Base-by-base conservation (phyloP, 495 filamentous ascomycete species). In the Neurospora sp. region DNA sequence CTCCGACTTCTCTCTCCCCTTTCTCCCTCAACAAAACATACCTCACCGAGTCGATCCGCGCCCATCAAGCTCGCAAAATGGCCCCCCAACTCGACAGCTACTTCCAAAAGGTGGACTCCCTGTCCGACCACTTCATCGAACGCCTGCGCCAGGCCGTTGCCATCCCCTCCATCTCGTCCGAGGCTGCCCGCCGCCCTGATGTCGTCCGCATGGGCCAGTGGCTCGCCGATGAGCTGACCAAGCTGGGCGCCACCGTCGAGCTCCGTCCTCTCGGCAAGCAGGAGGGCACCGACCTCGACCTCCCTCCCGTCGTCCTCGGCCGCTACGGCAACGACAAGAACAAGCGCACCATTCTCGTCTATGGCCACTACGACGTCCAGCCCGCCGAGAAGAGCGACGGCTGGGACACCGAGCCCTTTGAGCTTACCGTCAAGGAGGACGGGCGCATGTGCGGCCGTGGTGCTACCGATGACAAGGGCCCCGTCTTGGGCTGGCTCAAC, bases 341-440 rank as follows among this genome's bases (percentile, higher is more conserved):
- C 78, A 98, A 98, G 88, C 89, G 92, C 42, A 98, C 93, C 10
- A 94, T 99, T 76, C 86, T 98, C 66, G 92, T 99, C 35, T 99
- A 99, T 76, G 96, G 96, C 40, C 96, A 99, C 84, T 99, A 99
- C 84, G 96, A 99, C 83, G 96, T 99, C 18, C 96, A 99, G 82
- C 96, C 96, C 4, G 96, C 96, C 46, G 85, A 92, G 79, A 93
- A 90, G 85, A 92, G 92, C 76, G 96, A 99, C 76, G 96, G 96
- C 41, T 99, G 96, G 96, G 90, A 91, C 69, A 97, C 96, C 2
- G 92, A 98, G 81, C 96, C 96, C 18, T 99, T 98, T 81, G 90
- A 91, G 72, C 85, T 99, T 74, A 91, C 88, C n/a, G 87, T 97
- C 41, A 94, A 96, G 79, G 87, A 92, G 70, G 90, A 97, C 80